Evolutionary conservation across 805 yeast species (phyloP).

Genomic region (Candida railenensis): DNA sequence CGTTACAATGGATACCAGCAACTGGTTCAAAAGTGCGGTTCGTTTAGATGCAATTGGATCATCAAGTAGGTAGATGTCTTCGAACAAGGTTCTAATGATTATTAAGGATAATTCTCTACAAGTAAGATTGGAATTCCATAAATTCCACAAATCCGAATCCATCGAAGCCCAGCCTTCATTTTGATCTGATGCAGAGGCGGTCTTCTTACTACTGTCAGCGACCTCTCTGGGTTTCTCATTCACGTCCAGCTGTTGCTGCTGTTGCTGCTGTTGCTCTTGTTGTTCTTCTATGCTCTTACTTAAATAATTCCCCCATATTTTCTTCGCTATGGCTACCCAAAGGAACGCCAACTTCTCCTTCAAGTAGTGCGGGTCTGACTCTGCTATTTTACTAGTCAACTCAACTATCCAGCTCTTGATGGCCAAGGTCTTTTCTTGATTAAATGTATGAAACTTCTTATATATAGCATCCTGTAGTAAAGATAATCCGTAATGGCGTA

Average conservation of each 20-base stretch:
- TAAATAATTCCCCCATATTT: conserved; percentile 84
- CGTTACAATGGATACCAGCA: conserved; percentile 80
- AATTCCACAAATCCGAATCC: conserved; percentile 71
- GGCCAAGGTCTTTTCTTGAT: conserved; percentile 56
- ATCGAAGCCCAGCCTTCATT: conserved; percentile 79
- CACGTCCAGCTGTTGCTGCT: conserved; percentile 1
- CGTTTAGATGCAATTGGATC: conserved; percentile 88
- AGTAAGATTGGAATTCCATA: conserved; percentile 68
- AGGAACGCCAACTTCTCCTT: conserved; percentile 86
- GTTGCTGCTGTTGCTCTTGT: conserved; percentile 7
- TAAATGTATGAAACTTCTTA: conserved; percentile 53
- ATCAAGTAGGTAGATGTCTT: conserved; percentile 87
- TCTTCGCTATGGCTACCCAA: conserved; percentile 90
- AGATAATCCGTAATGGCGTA: conserved; percentile 88
- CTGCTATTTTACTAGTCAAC: conserved; percentile 56
- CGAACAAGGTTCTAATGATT: conserved; percentile 83
- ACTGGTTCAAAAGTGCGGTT: conserved; percentile 70
- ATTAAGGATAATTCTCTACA: conserved; percentile 76
- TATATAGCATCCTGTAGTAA: conserved; percentile 72
- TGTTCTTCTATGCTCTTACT: conserved; percentile 24
- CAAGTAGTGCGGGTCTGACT: conserved; percentile 82
- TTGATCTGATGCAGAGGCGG: conserved; percentile 46
- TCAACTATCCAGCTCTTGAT: conserved; percentile 85
- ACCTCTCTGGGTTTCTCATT: conserved; percentile 14
- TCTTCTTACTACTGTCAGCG: conserved; percentile 22